Evolutionary conservation across 2,329 filamentous ascomycete genomes (phyloP), one percentile per base, ranked within the genome.

Genomic region (Fusarium odoratissimum): DNA sequence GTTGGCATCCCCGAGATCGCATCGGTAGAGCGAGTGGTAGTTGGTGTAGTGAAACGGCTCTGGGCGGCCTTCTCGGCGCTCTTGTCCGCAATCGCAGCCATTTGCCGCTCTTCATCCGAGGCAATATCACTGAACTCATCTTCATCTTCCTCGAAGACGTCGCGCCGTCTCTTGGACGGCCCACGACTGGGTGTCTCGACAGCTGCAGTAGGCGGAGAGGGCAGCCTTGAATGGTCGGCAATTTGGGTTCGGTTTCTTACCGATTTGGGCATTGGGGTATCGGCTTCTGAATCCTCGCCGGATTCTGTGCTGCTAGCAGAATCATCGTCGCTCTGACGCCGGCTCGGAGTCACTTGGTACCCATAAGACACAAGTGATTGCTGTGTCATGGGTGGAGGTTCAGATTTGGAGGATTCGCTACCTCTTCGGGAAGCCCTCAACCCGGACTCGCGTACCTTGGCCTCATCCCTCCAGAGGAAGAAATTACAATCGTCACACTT

Each of bases 391-490:
- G 68, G 71, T 5, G 78, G 79, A 30, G 78, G 77, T 60, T 72
- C 79, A 4, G 77, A 72, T 37, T 48, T 71, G 14, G 75, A 61
- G 19, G 70, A 58, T n/a, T 71, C 65, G 33, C 52, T 54, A 6
- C 30, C 51, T 16, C 42, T 72, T 13, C 67, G 54, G 14, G 71
- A 49, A 12, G 58, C 35, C 8, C 46, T 63, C 38, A 75, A 63
- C 8, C 75, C 76, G 1, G 64, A 76, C 71, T 83, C 79, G 8
- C 79, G 78, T 25, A 68, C 58, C 38, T 74, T 67, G 14, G 84
- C 83, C 3, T 79, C 78, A 12, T 86, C 81, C n/a, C 80, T 79
- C 82, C 82, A 87, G 28, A 86, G 72, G 64, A 86, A 87, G 73
- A 87, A 85, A 11, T 74, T 60, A 75, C 86, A 87, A 51, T 79